A percentile compares a stretch with the other conserved stretches of the same genome.
These are phyloP conservation scores for Pseudogymnoascus sp. DNA, from an alignment of 2,329 filamentous ascomycete genomes.

Conservation along the genomic window DNA sequence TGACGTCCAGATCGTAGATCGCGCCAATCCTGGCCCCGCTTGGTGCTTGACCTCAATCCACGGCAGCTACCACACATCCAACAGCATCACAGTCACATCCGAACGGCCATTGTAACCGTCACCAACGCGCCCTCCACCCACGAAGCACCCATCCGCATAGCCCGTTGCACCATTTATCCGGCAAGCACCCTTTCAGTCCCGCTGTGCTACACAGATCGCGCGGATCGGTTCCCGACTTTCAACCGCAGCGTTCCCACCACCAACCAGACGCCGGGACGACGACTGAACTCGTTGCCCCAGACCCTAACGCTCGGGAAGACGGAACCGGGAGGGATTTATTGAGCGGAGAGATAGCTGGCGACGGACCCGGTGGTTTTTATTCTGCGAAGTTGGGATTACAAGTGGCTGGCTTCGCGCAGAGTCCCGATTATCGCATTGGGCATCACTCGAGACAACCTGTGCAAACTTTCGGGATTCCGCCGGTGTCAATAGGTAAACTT, in stretches of 20 bases:
- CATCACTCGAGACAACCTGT: neutral
- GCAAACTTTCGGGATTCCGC: neutral
- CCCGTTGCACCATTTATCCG: neutral
- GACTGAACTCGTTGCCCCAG: neutral
- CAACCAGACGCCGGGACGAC: neutral
- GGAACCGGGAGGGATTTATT: neutral
- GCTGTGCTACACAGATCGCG: slow-evolving; percentile 1
- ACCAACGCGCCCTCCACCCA: neutral
- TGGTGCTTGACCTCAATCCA: neutral
- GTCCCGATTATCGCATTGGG: neutral
- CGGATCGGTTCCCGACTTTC: neutral
- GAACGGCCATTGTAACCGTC: neutral
- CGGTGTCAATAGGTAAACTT: slow-evolving; percentile 2
- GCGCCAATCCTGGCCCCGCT: neutral
- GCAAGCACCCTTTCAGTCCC: neutral
- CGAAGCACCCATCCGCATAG: neutral
- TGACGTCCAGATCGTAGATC: neutral
- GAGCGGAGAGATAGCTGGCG: neutral
- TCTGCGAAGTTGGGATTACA: neutral
- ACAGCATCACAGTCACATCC: neutral
- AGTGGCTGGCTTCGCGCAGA: neutral
- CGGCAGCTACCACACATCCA: neutral
- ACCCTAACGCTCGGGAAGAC: neutral
- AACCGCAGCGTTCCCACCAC: neutral
- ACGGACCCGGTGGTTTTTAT: neutral